phyloP scores from a whole-genome alignment of 2,329 filamentous ascomycete genomes.

The Bipolaris sorokiniana region DNA sequence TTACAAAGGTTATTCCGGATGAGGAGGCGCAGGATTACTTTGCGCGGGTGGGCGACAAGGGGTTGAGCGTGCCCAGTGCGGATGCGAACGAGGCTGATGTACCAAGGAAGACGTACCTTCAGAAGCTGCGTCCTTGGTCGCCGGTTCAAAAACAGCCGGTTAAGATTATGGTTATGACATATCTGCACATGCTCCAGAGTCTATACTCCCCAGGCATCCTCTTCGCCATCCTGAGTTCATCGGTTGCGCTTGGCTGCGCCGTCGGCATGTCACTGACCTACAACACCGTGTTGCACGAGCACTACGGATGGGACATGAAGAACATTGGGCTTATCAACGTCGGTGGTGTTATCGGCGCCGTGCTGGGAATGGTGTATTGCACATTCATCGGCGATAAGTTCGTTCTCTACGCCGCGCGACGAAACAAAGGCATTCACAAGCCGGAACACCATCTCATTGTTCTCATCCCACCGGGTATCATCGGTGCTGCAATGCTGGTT shows the following conservation, averaged over 20 bases:
- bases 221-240: conserved; percentile 5
- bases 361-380: background rate
- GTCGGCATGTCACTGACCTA: conserved; percentile 9
- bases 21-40: background rate
- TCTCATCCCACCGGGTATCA: background rate
- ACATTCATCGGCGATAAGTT: background rate
- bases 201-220: background rate
- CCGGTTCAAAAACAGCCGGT: background rate
- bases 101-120: background rate
- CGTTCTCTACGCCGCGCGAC: background rate
- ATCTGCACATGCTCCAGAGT: conserved; percentile 4
- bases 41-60: background rate
- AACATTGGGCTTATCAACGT: background rate
- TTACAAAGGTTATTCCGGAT: background rate
- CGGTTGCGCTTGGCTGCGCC: background rate
- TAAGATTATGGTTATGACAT: background rate
- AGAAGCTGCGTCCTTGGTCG: background rate
- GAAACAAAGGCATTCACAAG: conserved; percentile 4
- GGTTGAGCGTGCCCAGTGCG: background rate
- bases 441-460: conserved; percentile 6
- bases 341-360: background rate
- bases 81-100: background rate
- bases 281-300: background rate
- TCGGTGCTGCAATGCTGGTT: conserved; percentile 2
- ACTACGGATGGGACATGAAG: background rate